These are phyloP conservation scores for Arthroderma sp. DNA, from an alignment of 2,329 filamentous ascomycete species.

Conservation along the genomic window DNA sequence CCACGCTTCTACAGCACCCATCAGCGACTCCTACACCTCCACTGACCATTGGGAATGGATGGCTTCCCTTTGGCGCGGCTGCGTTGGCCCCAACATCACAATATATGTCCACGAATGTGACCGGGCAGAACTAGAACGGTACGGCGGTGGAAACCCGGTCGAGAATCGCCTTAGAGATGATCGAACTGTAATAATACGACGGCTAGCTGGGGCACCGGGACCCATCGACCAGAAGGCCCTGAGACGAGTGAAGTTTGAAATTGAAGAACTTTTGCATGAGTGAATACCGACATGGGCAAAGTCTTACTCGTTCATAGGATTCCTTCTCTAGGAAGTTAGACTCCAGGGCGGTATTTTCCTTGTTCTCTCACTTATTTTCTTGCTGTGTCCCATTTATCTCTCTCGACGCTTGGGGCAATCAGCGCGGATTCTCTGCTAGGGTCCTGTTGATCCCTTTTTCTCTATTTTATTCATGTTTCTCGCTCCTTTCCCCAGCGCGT, in stretches of 20 bases:
- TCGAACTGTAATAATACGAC: conserved; percentile 40
- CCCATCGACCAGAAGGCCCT: conserved; percentile 55
- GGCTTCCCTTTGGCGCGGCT: conserved; percentile 82
- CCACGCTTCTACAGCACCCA: conserved; percentile 60
- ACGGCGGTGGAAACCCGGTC: conserved; percentile 34
- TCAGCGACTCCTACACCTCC: conserved; percentile 62
- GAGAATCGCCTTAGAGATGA: conserved; percentile 43
- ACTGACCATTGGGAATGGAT: conserved; percentile 98
- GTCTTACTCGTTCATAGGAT: too few relatives aligned
- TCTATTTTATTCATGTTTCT: too few relatives aligned
- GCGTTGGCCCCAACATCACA: conserved; percentile 59
- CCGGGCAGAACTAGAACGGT: conserved; percentile 27
- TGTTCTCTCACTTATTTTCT: too few relatives aligned
- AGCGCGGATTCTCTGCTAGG: too few relatives aligned
- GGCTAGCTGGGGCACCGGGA: conserved; percentile 20
- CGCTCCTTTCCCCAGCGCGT: too few relatives aligned
- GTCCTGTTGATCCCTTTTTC: too few relatives aligned
- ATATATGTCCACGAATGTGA: conserved; percentile 32
- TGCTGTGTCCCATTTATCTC: too few relatives aligned
- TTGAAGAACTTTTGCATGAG: conserved; percentile 53
- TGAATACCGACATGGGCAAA: conserved; percentile 7
- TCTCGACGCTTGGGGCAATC: too few relatives aligned
- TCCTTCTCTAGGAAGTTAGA: too few relatives aligned
- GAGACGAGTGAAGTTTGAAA: conserved; percentile 70
- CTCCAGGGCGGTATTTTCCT: too few relatives aligned